A percentile compares a stretch with the other conserved stretches of the same genome.
phyloP scores from a whole-genome alignment of 805 yeast genomes.

The Kodamaea jinghongensis region DNA sequence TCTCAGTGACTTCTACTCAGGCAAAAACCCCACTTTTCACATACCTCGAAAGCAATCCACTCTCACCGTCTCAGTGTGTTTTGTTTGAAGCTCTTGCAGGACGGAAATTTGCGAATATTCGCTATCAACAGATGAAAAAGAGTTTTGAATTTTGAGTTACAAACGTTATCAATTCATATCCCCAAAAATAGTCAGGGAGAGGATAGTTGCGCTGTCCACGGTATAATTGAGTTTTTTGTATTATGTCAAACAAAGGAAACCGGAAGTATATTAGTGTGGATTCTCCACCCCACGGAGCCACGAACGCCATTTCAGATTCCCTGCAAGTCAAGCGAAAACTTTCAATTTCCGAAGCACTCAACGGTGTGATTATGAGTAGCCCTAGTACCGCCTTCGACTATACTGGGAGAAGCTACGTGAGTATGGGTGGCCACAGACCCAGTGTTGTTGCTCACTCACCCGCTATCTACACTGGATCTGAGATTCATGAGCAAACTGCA shows the following conservation, averaged over 20 bases:
- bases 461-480: conserved; percentile 45
- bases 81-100: too few relatives aligned
- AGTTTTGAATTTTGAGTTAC: too few relatives aligned
- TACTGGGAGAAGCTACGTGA: conserved; percentile 41
- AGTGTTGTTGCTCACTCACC: conserved; percentile 35
- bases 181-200: too few relatives aligned
- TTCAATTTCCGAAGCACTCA: conserved; percentile 16
- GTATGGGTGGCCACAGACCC: conserved; percentile 26
- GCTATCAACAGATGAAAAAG: neutral
- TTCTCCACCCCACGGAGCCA: conserved; percentile 6
- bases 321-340: conserved; percentile 8
- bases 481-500: conserved; percentile 57
- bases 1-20: too few relatives aligned
- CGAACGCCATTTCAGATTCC: neutral
- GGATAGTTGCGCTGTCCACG: too few relatives aligned
- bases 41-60: too few relatives aligned
- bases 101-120: neutral
- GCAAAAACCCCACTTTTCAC: too few relatives aligned
- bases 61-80: too few relatives aligned
- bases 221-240: too few relatives aligned
- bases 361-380: conserved; percentile 15
- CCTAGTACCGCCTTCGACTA: conserved; percentile 24
- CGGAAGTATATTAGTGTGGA: conserved; percentile 5
- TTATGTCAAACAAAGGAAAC: neutral
- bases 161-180: too few relatives aligned